Conservation (phyloP, 768 basidiomycete genomes). For the Termitomyces bulborhizus region DNA sequence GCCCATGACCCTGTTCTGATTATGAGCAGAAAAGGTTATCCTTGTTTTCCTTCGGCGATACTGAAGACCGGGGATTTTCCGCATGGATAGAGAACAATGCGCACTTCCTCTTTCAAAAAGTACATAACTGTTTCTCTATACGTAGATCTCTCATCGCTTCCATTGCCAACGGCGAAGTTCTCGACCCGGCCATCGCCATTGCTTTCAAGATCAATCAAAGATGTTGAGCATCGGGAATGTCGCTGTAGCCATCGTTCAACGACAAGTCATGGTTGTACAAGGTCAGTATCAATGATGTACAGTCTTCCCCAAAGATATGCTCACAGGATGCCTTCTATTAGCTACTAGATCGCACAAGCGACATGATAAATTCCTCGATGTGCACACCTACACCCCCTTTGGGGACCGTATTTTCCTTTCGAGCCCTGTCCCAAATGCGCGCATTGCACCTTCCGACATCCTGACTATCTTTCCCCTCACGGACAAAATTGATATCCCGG, state of each 20-base stretch:
- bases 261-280: slow-evolving; percentile 64
- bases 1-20: not conserved
- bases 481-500: slow-evolving; percentile 23
- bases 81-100: not conserved
- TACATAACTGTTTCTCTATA: not conserved
- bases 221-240: slow-evolving; percentile 52
- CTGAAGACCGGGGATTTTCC: not conserved
- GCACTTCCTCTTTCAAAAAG: not conserved
- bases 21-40: not conserved
- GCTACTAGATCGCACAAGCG: slow-evolving; percentile 51
- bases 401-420: slow-evolving; percentile 63
- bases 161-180: not conserved
- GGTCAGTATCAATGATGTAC: slow-evolving; percentile 29
- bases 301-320: slow-evolving; percentile 4
- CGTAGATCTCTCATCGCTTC: not conserved
- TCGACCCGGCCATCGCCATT: not conserved
- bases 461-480: slow-evolving; percentile 49
- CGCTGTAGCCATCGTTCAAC: slow-evolving; percentile 64
- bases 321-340: slow-evolving; percentile 14
- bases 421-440: slow-evolving; percentile 51
- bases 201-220: not conserved
- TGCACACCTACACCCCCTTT: slow-evolving; percentile 58
- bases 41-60: slow-evolving; percentile 1
- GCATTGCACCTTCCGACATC: slow-evolving; percentile 54
- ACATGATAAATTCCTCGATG: slow-evolving; percentile 57